A percentile compares a stretch with the other conserved stretches of the same genome.
Conservation (phyloP, 2,329 filamentous ascomycete genomes). For the Fusarium oligoseptatum region DNA sequence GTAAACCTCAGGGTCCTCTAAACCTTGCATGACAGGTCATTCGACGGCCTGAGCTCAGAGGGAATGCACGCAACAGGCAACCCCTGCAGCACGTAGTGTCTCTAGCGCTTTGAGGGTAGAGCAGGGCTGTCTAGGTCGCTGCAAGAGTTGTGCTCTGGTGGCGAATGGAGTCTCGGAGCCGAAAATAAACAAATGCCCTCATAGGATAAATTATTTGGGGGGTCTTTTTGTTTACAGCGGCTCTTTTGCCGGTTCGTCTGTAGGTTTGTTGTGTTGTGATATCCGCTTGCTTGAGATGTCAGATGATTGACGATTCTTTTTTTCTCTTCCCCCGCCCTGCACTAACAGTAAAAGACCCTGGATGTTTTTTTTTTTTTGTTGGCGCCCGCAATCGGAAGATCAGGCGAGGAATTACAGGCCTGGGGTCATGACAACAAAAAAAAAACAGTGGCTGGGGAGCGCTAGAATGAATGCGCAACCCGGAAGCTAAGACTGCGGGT, state of each 20-base stretch:
- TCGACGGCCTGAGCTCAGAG: conserved; percentile 5
- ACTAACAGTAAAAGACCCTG: background rate
- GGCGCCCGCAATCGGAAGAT: background rate
- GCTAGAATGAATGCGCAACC: background rate
- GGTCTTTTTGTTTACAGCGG: background rate
- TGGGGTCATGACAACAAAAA: background rate
- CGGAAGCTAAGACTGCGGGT: background rate
- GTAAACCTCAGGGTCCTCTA: conserved; percentile 7
- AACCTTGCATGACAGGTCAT: conserved; percentile 19
- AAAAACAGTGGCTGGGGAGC: background rate
- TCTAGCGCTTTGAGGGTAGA: background rate
- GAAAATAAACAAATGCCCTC: background rate
- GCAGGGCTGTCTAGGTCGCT: background rate
- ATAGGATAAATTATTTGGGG: background rate
- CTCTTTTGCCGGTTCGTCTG: background rate
- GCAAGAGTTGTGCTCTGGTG: background rate
- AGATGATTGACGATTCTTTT: background rate
- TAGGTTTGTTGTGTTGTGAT: background rate
- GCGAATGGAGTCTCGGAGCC: background rate
- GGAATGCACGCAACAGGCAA: conserved; percentile 14
- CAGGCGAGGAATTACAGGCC: background rate
- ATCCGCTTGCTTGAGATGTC: background rate
- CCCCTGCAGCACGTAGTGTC: conserved; percentile 14
- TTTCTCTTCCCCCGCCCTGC: background rate
- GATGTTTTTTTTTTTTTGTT: background rate